Percentiles rank a stretch among this genome's conserved stretches.
These are phyloP conservation scores for Allium fistulosum DNA, from an alignment of 106 monocot species.

Conservation along the genomic window DNA sequence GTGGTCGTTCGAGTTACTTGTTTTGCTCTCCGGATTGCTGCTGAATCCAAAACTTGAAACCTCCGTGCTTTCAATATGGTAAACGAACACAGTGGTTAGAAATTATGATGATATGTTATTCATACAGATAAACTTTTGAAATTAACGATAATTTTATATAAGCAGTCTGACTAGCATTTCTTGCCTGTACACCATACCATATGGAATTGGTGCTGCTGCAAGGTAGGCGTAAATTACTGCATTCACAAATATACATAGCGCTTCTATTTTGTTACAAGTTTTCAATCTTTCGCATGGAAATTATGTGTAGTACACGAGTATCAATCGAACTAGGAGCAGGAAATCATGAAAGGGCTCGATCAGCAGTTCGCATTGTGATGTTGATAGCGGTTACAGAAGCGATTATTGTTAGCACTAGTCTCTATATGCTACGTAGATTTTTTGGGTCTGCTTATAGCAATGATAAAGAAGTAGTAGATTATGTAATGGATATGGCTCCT, in stretches of 20 bases:
- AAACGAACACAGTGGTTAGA: background rate
- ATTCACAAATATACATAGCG: too few species aligned
- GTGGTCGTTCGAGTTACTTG: conserved; percentile 33
- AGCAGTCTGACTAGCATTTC: conserved; percentile 50
- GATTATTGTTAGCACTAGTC: conserved; percentile 20
- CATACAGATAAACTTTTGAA: too few species aligned
- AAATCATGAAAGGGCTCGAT: conserved; percentile 40
- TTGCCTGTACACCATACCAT: conserved; percentile 39
- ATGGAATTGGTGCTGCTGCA: conserved; percentile 52
- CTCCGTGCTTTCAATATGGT: conserved; percentile 15
- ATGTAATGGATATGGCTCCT: conserved; percentile 50
- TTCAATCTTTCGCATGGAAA: background rate
- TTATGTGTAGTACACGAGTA: conserved; percentile 36
- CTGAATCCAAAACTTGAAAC: conserved; percentile 33
- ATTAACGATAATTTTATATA: background rate
- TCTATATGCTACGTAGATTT: conserved; percentile 17
- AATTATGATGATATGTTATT: too few species aligned
- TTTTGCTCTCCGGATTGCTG: conserved; percentile 26
- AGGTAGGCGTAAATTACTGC: conserved; percentile 11
- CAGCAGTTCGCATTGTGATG: conserved; percentile 33
- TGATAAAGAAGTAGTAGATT: conserved; percentile 37
- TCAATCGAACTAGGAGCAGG: conserved; percentile 71
- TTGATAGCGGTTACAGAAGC: conserved; percentile 27
- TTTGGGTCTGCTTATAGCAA: conserved; percentile 57
- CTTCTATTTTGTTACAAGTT: too few species aligned